Evolutionary conservation across 805 yeast genomes (phyloP), one percentile per base, ranked within the genome.

Genomic region (Nakazawaea pomicola): DNA sequence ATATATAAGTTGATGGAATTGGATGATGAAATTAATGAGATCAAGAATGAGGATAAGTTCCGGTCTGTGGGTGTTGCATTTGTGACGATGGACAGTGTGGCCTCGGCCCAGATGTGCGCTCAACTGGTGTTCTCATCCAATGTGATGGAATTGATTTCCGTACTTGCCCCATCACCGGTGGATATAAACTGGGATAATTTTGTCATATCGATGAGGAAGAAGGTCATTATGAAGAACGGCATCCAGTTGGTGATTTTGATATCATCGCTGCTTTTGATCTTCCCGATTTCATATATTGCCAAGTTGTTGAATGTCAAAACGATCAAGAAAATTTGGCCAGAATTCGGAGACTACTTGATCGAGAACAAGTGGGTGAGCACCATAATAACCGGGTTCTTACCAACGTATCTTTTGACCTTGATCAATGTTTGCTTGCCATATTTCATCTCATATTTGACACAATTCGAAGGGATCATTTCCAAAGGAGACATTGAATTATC

Each of bases 71-170:
- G 71, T 1, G 58, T 68, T 29, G 81, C 81, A 1, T 91, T 91
- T 60, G 78, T 91, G 7, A 93, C 98, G 0, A 85, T 91, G 96
- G 91, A 86, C 49, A 76, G 93, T 0, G 97, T 89, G 3, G 95
- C 96, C 0, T 81, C 89, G 49, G 97, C 98, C 2, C 99, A 91
- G 58, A 83, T 89, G 86, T 82, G 93, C 21, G 96, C 97, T 0
- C 99, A 93, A 58, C 93, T 97, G 0, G 90, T 91, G 0, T 60
- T 93, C 44, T 96, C 90, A 56, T 97, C 97, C 0, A 74, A 85
- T 43, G 88, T 93, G 6, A 82, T 85, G 55, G 85, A 80, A 44
- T 65, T 93, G 40, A 85, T 90, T 27, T 84, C 96, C 3, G 68
- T 75, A 30, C 64, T 89, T 43, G 98, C 98, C 0, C 98, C 98